A percentile compares a stretch with the other conserved stretches of the same genome.
These are phyloP conservation scores for Zygoascus biomembranicola DNA, from an alignment of 805 yeast genomes.

Conservation along the genomic window DNA sequence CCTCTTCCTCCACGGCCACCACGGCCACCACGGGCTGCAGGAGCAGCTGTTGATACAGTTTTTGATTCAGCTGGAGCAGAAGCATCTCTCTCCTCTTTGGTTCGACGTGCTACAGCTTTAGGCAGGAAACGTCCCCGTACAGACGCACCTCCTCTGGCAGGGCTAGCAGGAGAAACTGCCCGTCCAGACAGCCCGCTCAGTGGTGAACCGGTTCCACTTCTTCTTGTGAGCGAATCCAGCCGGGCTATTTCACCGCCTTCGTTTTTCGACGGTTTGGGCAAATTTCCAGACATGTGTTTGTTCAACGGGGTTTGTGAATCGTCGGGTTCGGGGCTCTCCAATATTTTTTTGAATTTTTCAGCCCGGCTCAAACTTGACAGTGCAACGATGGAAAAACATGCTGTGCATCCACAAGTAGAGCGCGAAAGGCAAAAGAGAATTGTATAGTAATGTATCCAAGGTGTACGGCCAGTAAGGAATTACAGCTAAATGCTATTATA, in stretches of 20 bases:
- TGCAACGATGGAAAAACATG: too few species aligned
- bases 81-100: conserved; percentile 77
- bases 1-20: conserved; percentile 10
- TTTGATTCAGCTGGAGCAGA: conserved; percentile 47
- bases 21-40: conserved; percentile 9
- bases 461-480: too few species aligned
- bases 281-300: neutral
- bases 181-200: neutral
- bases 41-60: conserved; percentile 18
- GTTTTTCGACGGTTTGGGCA: neutral
- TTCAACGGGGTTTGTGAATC: neutral
- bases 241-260: conserved; percentile 6
- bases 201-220: conserved; percentile 6
- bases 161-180: neutral
- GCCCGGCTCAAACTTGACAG: too few species aligned
- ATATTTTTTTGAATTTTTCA: neutral
- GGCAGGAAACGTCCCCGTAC: conserved; percentile 59
- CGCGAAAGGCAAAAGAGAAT: too few species aligned
- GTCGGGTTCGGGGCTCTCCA: neutral
- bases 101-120: conserved; percentile 74
- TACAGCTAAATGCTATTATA: too few species aligned
- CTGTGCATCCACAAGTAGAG: too few species aligned
- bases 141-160: conserved; percentile 2
- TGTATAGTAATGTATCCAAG: too few species aligned
- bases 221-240: conserved; percentile 14